Evolutionary conservation across 805 yeast species (phyloP).

Genomic region (Barnettozyma siamensis): DNA sequence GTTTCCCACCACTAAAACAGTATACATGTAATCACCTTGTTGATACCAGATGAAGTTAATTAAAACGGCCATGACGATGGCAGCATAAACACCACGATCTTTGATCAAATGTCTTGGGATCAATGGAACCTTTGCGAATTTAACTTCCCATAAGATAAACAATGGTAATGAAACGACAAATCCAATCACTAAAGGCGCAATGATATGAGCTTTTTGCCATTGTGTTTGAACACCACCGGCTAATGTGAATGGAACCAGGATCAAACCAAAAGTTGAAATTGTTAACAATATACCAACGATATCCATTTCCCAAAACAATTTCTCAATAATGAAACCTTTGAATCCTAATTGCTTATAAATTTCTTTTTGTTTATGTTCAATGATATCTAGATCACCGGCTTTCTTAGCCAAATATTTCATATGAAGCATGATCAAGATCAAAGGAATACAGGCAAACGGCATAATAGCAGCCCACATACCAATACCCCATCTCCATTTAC

Average conservation of each 20-base stretch:
- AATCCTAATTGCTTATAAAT: slow-evolving; percentile 4
- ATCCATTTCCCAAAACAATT: slow-evolving; percentile 55
- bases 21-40: slow-evolving; percentile 62
- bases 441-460: slow-evolving; percentile 49
- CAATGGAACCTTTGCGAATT: slow-evolving; percentile 38
- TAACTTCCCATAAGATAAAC: slow-evolving; percentile 51
- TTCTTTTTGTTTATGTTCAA: slow-evolving; percentile 24
- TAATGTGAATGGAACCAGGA: slow-evolving; percentile 62
- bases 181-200: slow-evolving; percentile 64
- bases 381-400: slow-evolving; percentile 34
- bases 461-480: slow-evolving; percentile 58
- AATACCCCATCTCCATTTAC: slow-evolving; percentile 47
- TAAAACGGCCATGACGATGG: slow-evolving; percentile 48
- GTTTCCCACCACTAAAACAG: slow-evolving; percentile 56
- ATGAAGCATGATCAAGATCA: slow-evolving; percentile 40
- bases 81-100: slow-evolving; percentile 65
- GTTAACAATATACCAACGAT: slow-evolving; percentile 52
- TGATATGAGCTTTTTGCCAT: slow-evolving; percentile 54
- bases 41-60: slow-evolving; percentile 55
- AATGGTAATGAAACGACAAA: slow-evolving; percentile 44
- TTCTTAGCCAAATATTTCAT: slow-evolving; percentile 41
- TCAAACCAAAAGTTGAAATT: slow-evolving; percentile 50
- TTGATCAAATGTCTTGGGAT: slow-evolving; percentile 31
- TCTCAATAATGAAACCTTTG: slow-evolving; percentile 25
- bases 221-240: slow-evolving; percentile 50